These are phyloP conservation scores for Phytopythium litorale DNA, from an alignment of 352 stramenopile genomes.

Conservation along the genomic window DNA sequence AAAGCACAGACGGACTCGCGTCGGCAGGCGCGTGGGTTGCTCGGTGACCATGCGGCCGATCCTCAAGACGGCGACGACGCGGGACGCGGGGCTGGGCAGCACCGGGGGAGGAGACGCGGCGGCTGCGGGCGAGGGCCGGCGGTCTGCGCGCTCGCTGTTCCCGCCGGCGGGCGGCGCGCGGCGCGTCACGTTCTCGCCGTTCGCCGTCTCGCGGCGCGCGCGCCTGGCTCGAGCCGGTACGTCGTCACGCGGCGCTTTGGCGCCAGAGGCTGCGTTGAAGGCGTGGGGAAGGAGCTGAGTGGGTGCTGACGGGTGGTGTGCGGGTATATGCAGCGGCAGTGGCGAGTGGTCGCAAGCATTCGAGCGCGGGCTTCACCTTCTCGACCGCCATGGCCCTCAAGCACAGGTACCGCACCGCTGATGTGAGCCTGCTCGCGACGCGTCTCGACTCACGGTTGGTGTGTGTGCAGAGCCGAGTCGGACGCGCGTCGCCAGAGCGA, in stretches of 20 bases:
- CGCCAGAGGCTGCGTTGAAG: neutral
- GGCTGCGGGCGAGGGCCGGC: slow-evolving; percentile 9
- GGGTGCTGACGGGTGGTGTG: neutral
- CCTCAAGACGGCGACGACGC: slow-evolving; percentile 43
- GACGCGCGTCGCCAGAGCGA: slow-evolving; percentile 34
- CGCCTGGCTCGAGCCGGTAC: neutral
- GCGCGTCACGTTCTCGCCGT: slow-evolving; percentile 75
- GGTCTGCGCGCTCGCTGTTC: slow-evolving; percentile 17
- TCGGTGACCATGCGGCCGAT: slow-evolving; percentile 39
- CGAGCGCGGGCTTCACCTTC: slow-evolving; percentile 37
- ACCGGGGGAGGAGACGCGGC: neutral
- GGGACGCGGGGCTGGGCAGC: neutral
- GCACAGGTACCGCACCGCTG: slow-evolving; percentile 17
- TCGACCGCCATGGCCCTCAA: slow-evolving; percentile 19
- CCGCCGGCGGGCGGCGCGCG: slow-evolving; percentile 21
- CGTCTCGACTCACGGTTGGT: no score
- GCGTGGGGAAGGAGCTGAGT: neutral
- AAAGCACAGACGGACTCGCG: neutral
- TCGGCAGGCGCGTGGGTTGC: neutral
- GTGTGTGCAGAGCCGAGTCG: neutral
- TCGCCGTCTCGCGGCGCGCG: slow-evolving; percentile 23
- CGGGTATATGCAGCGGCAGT: neutral
- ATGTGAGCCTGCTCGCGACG: no score
- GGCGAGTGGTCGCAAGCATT: slow-evolving; percentile 7
- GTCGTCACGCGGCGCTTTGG: neutral